Evolutionary conservation across 2,329 filamentous ascomycete species (phyloP).

Genomic region (Alternaria brassicicola): DNA sequence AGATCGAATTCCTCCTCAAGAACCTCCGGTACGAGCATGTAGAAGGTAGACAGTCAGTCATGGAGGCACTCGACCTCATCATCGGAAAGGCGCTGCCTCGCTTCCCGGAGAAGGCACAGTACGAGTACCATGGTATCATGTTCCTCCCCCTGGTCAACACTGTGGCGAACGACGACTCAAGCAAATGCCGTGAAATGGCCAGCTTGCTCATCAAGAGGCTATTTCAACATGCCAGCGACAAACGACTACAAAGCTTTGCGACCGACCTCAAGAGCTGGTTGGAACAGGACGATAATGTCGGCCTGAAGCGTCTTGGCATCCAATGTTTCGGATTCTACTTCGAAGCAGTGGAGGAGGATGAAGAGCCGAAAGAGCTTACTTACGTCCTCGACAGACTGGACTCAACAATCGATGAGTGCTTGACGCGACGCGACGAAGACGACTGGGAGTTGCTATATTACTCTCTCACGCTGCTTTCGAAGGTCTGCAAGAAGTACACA

Average conservation of each 20-base stretch:
- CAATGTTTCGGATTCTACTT: slow-evolving; percentile 86
- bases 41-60: slow-evolving; percentile 86
- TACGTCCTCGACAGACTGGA: slow-evolving; percentile 61
- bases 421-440: slow-evolving; percentile 58
- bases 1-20: slow-evolving; percentile 84
- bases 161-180: slow-evolving; percentile 85
- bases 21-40: slow-evolving; percentile 91
- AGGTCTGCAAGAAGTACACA: slow-evolving; percentile 71
- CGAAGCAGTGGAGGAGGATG: slow-evolving; percentile 61
- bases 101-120: slow-evolving; percentile 72
- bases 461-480: slow-evolving; percentile 70
- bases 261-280: slow-evolving; percentile 76
- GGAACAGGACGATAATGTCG: slow-evolving; percentile 72
- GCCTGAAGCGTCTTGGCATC: slow-evolving; percentile 74
- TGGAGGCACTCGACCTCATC: slow-evolving; percentile 89
- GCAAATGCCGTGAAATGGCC: slow-evolving; percentile 83
- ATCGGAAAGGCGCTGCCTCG: slow-evolving; percentile 69
- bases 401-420: slow-evolving; percentile 59
- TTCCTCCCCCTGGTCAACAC: slow-evolving; percentile 88
- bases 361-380: slow-evolving; percentile 68
- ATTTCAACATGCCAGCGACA: slow-evolving; percentile 77
- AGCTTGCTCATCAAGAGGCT: slow-evolving; percentile 79
- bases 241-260: slow-evolving; percentile 73
- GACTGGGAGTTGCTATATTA: slow-evolving; percentile 78
- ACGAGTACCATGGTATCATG: slow-evolving; percentile 79